phyloP scores from a whole-genome alignment of 2,329 filamentous ascomycete genomes.

The Talaromyces sp. region DNA sequence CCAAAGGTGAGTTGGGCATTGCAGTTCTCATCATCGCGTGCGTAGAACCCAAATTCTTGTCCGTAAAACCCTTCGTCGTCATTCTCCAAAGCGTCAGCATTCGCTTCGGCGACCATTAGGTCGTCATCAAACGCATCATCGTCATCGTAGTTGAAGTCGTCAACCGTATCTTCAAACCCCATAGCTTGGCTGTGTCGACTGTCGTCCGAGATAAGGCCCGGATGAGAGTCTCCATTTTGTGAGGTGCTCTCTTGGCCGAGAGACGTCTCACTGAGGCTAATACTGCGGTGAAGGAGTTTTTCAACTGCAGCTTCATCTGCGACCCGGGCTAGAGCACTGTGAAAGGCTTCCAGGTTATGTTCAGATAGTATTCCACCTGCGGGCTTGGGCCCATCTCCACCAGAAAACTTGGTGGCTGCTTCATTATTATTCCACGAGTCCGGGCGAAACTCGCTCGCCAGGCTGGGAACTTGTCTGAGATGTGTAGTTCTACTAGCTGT shows the following conservation, averaged over 20 bases:
- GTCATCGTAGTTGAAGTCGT: constrained; percentile 51
- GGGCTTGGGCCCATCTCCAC: constrained; percentile 29
- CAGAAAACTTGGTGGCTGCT: constrained; percentile 19
- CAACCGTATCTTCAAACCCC: constrained; percentile 34
- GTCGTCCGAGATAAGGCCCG: constrained; percentile 46
- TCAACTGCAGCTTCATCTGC: constrained; percentile 69
- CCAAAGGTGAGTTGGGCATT: constrained; percentile 64
- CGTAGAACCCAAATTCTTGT: constrained; percentile 94
- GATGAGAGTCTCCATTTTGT: constrained; percentile 33
- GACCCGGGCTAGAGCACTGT: constrained; percentile 76
- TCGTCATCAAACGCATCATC: constrained; percentile 73
- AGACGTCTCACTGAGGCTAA: constrained; percentile 41
- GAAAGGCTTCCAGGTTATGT: constrained; percentile 64
- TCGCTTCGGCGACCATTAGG: constrained; percentile 87
- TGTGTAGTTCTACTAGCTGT: constrained; percentile 12
- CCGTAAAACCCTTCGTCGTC: constrained; percentile 94
- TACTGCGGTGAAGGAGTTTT: constrained; percentile 65
- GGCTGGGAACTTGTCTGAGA: constrained; percentile 29
- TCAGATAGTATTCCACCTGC: constrained; percentile 42
- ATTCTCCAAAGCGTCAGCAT: constrained; percentile 85
- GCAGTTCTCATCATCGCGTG: constrained; percentile 46
- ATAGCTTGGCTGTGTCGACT: constrained; percentile 41
- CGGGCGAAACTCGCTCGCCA: constrained; percentile 27
- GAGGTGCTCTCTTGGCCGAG: constrained; percentile 29
- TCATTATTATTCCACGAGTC: constrained; percentile 10